Conservation (phyloP, 2,329 filamentous ascomycete genomes). For the Knufia petricola region DNA sequence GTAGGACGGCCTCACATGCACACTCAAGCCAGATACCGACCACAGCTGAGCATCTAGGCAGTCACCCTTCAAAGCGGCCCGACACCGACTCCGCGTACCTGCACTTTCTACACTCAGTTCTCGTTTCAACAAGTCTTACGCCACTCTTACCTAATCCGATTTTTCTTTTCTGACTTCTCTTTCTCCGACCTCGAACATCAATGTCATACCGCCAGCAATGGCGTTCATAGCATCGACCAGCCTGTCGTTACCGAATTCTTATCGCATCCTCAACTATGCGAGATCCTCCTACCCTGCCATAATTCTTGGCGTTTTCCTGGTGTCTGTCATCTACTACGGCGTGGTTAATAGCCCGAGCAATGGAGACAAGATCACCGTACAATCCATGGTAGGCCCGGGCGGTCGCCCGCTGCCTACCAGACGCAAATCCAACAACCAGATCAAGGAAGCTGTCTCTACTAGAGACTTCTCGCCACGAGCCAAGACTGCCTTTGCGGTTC, state of each 20-base stretch:
- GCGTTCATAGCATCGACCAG: slow-evolving; percentile 8
- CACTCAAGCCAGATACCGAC: neutral
- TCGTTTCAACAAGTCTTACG: neutral
- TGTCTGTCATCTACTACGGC: slow-evolving; percentile 52
- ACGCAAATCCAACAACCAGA: slow-evolving; percentile 41
- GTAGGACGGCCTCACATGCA: neutral
- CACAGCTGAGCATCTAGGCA: neutral
- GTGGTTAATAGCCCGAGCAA: slow-evolving; percentile 44
- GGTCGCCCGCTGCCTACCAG: slow-evolving; percentile 75
- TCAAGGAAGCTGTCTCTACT: slow-evolving; percentile 35
- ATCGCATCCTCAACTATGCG: slow-evolving; percentile 19
- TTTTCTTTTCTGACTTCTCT: neutral
- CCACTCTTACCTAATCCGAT: neutral
- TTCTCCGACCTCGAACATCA: neutral
- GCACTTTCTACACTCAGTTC: neutral
- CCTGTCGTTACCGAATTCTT: slow-evolving; percentile 14
- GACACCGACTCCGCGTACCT: neutral
- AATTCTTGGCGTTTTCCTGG: slow-evolving; percentile 54
- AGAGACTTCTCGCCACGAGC: slow-evolving; percentile 55
- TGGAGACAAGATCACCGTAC: slow-evolving; percentile 28
- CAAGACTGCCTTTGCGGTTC: slow-evolving; percentile 65
- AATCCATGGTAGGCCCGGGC: slow-evolving; percentile 55
- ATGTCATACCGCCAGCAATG: slow-evolving; percentile 3
- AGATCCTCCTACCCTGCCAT: slow-evolving; percentile 52
- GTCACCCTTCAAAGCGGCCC: neutral